Percentiles rank a stretch among this genome's conserved stretches.
phyloP scores from a whole-genome alignment of 2,329 filamentous ascomycete genomes.

The Thermoascus crustaceus region DNA sequence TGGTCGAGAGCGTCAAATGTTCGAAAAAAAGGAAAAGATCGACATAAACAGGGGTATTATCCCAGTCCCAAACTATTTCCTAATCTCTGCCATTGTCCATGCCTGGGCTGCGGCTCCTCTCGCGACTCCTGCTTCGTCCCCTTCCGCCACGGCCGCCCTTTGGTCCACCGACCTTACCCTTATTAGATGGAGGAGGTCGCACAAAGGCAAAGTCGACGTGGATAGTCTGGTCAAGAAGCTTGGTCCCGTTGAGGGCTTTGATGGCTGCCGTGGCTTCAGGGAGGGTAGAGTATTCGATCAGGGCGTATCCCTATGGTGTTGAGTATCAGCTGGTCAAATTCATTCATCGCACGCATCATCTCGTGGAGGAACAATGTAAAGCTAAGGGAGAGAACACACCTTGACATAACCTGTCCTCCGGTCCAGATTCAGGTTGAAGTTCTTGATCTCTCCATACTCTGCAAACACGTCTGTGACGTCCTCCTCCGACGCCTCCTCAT shows the following conservation, averaged over 20 bases:
- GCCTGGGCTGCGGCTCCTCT: slow-evolving; percentile 39
- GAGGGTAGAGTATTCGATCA: slow-evolving; percentile 59
- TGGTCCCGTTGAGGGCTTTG: slow-evolving; percentile 51
- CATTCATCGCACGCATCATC: neutral
- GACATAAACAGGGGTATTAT: too few species aligned
- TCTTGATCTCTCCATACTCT: slow-evolving; percentile 60
- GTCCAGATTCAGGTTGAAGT: slow-evolving; percentile 58
- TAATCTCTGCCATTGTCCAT: slow-evolving; percentile 28
- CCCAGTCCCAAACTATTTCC: too few species aligned
- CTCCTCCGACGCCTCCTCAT: slow-evolving; percentile 61
- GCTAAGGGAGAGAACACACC: slow-evolving; percentile 33
- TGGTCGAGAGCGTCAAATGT: too few species aligned
- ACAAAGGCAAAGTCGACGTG: slow-evolving; percentile 60
- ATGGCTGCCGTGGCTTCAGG: slow-evolving; percentile 57
- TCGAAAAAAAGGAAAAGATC: too few species aligned
- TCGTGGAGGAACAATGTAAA: neutral
- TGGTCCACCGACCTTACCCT: slow-evolving; percentile 31
- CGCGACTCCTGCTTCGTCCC: slow-evolving; percentile 37
- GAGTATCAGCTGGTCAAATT: neutral
- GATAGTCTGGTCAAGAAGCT: slow-evolving; percentile 59
- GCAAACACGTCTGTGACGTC: slow-evolving; percentile 58
- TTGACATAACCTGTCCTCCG: slow-evolving; percentile 60
- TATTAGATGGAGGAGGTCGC: slow-evolving; percentile 45
- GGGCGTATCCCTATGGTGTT: slow-evolving; percentile 50
- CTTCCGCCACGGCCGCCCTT: slow-evolving; percentile 37